Evolutionary conservation across 1,139 yeast species (phyloP), one percentile per base, ranked within the genome.

Genomic region (Yamadazyma triangularis): DNA sequence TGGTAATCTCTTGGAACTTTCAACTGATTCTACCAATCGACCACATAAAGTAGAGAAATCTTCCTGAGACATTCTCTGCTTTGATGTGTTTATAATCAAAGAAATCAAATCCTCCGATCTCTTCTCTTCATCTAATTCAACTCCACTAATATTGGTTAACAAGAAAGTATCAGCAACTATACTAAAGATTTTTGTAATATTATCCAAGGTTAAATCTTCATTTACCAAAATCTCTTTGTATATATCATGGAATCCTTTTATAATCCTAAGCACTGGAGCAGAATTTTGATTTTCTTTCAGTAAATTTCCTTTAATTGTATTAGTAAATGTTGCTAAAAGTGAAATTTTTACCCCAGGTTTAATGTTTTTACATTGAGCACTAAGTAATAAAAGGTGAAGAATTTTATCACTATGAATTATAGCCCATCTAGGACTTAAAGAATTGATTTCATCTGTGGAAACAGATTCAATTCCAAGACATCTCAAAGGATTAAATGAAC

Each of bases 361-460:
- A 4, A 64, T 32, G 6, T 42, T 35, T 4, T 47, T 44, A 52
- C 54, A 57, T 26, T 46, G 47, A 29, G 59, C 53, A 2, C 53
- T 46, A 6, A 52, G 32, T 0, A 46, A 44, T 9, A 64, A 27
- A 22, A 47, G 43, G 19, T 53, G 60, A 36, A 63, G 38, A 2
- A 66, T 46, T 33, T 52, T 49, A 25, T 64, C 67, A 35, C 55
- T 56, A 26, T 58, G 53, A 2, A 48, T 30, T 30, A 45, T 55
- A 1, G 59, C 50, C 73, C 72, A 67, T 36, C 56, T 49, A 2
- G 60, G 42, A 15, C 56, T 55, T 13, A 66, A 34, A 0, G 68
- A 44, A 33, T 48, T 50, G 13, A 67, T 49, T 27, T 67, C 71
- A 11, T 33, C 33, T 5, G 62, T 30, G 1, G 44, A 29, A 0